These are phyloP conservation scores for Alternaria consortialis DNA, from an alignment of 2,329 filamentous ascomycete genomes.

Conservation along the genomic window DNA sequence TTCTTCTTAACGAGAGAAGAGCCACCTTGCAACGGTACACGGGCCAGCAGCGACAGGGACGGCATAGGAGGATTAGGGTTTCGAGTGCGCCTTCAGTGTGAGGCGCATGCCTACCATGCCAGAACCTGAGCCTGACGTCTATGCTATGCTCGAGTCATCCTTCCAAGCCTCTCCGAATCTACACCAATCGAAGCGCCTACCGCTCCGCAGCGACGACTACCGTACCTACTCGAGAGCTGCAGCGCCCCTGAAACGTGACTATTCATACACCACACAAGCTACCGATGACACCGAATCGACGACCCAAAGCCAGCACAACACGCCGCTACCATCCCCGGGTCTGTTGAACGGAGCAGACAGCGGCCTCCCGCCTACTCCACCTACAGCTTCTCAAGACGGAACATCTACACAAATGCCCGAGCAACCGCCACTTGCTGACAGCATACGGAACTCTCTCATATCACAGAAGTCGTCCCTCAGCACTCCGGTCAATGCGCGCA, in stretches of 20 bases:
- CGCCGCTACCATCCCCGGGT: conserved; percentile 42
- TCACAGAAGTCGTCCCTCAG: conserved; percentile 51
- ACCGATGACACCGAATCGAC: conserved; percentile 41
- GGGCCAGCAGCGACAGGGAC: conserved; percentile 9
- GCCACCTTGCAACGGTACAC: conserved; percentile 15
- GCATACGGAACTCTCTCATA: conserved; percentile 50
- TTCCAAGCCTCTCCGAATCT: conserved; percentile 40
- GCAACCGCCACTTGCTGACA: conserved; percentile 51
- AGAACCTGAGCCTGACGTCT: conserved; percentile 32
- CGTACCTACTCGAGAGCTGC: conserved; percentile 34
- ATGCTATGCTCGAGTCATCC: conserved; percentile 45
- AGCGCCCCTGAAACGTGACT: conserved; percentile 31
- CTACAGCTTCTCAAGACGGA: conserved; percentile 50
- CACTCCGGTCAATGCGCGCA: conserved; percentile 54
- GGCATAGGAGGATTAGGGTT: neutral
- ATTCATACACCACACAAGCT: conserved; percentile 36
- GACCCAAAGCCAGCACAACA: conserved; percentile 34
- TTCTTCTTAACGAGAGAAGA: conserved; percentile 18
- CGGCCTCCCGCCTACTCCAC: conserved; percentile 58
- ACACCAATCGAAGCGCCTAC: conserved; percentile 37
- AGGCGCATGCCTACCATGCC: conserved; percentile 32
- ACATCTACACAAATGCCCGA: conserved; percentile 32
- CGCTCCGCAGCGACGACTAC: conserved; percentile 39
- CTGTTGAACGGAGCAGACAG: conserved; percentile 40
- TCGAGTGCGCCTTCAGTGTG: neutral